Percentiles rank a stretch among this genome's conserved stretches.
phyloP scores from a whole-genome alignment of 2,329 filamentous ascomycete genomes.

The Xylaria hypoxylon region DNA sequence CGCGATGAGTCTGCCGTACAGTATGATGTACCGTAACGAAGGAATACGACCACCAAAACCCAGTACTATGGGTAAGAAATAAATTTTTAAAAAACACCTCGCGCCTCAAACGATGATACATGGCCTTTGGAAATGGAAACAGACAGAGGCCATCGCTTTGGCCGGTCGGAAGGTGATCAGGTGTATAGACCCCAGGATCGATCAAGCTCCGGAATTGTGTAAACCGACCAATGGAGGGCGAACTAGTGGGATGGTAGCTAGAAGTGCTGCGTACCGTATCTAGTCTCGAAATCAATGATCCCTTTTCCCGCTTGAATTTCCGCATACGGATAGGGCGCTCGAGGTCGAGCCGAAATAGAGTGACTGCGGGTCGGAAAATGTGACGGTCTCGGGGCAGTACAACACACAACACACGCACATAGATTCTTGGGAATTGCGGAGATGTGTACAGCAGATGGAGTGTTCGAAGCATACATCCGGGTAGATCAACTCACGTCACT shows the following conservation, averaged over 20 bases:
- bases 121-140: conserved; percentile 8
- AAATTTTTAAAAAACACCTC: conserved; percentile 6
- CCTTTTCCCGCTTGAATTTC: conserved; percentile 19
- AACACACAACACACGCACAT: conserved; percentile 6
- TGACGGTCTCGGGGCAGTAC: conserved; percentile 21
- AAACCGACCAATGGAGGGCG: conserved; percentile 16
- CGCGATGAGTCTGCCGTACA: conserved; percentile 1
- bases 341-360: conserved; percentile 25
- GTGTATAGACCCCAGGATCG: conserved; percentile 1
- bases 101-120: conserved; percentile 13
- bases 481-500: conserved; percentile 23
- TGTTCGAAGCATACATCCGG: conserved; percentile 7
- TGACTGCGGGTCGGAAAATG: conserved; percentile 21
- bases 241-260: conserved; percentile 13
- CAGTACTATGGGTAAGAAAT: conserved; percentile 11
- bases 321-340: conserved; percentile 19
- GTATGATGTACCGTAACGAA: conserved; percentile 11
- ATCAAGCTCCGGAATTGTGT: conserved; percentile 13
- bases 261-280: not conserved
- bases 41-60: not conserved
- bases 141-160: not conserved
- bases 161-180: conserved; percentile 1
- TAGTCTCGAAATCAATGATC: not conserved
- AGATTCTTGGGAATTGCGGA: conserved; percentile 14
- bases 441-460: conserved; percentile 8